These are phyloP conservation scores for Thermothielavioides terrestris DNA, from an alignment of 495 filamentous ascomycete species.

Conservation along the genomic window DNA sequence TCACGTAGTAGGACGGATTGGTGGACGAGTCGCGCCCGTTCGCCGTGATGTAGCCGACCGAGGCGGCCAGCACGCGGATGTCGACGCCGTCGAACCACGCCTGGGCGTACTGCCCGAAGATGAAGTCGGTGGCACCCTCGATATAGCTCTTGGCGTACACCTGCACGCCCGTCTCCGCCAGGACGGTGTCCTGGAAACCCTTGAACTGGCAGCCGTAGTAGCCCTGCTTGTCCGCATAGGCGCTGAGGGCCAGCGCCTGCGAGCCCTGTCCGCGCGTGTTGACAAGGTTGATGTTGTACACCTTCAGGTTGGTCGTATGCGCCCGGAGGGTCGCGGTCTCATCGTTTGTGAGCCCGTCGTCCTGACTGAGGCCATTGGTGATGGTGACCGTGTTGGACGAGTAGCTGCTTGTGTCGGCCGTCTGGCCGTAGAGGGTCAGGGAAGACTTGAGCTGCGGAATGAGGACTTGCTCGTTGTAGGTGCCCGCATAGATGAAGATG, in stretches of 20 bases:
- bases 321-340: conserved; percentile 49
- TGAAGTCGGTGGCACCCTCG: conserved; percentile 55
- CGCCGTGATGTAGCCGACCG: conserved; percentile 46
- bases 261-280: conserved; percentile 48
- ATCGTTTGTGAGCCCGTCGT: conserved; percentile 37
- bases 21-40: conserved; percentile 42
- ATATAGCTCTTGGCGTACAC: conserved; percentile 49
- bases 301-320: conserved; percentile 38
- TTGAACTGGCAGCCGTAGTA: conserved; percentile 51
- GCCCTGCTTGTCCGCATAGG: conserved; percentile 45
- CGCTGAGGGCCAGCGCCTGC: conserved; percentile 53
- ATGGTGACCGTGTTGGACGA: conserved; percentile 52
- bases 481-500: conserved; percentile 56
- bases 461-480: conserved; percentile 52
- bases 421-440: conserved; percentile 54
- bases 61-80: conserved; percentile 44
- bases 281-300: conserved; percentile 56
- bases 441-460: conserved; percentile 39
- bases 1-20: conserved; percentile 52
- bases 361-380: conserved; percentile 36
- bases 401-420: conserved; percentile 48
- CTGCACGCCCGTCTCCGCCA: conserved; percentile 50
- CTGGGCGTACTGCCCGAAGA: conserved; percentile 53
- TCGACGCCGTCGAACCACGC: conserved; percentile 55
- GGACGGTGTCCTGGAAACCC: conserved; percentile 56